These are phyloP conservation scores for Botryotinia calthae DNA, from an alignment of 2,329 filamentous ascomycete species.

Conservation along the genomic window DNA sequence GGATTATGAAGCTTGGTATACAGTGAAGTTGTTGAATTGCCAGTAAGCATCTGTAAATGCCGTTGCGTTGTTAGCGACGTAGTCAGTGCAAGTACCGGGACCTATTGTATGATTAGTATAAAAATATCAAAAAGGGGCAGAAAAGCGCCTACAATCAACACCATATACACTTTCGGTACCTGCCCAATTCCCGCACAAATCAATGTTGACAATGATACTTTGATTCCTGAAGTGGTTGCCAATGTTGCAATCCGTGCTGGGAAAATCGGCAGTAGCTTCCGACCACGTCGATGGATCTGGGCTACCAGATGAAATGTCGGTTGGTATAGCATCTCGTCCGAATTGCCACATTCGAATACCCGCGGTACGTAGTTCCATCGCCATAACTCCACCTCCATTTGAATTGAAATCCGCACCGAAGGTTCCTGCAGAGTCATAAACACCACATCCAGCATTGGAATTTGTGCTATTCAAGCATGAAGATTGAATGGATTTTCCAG, in stretches of 20 bases:
- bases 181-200: slow-evolving; percentile 87
- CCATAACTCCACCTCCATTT: slow-evolving; percentile 48
- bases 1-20: slow-evolving; percentile 29
- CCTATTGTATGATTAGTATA: slow-evolving; percentile 21
- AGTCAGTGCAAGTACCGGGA: slow-evolving; percentile 31
- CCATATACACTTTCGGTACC: slow-evolving; percentile 48
- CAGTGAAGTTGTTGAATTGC: slow-evolving; percentile 35
- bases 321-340: slow-evolving; percentile 44
- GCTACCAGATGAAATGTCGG: slow-evolving; percentile 43
- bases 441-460: slow-evolving; percentile 45
- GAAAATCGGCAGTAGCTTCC: slow-evolving; percentile 47
- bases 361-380: slow-evolving; percentile 46
- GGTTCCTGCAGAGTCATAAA: slow-evolving; percentile 42
- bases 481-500: slow-evolving; percentile 47
- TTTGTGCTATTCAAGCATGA: slow-evolving; percentile 45
- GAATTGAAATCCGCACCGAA: slow-evolving; percentile 56
- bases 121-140: neutral
- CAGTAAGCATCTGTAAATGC: slow-evolving; percentile 37
- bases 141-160: slow-evolving; percentile 31
- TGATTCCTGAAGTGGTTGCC: slow-evolving; percentile 66
- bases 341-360: slow-evolving; percentile 54
- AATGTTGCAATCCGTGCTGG: slow-evolving; percentile 64
- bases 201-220: slow-evolving; percentile 77
- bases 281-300: slow-evolving; percentile 48
- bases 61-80: slow-evolving; percentile 34